These are phyloP conservation scores for Rosa rugosa DNA, from an alignment of 306 rosid species.

Conservation along the genomic window DNA sequence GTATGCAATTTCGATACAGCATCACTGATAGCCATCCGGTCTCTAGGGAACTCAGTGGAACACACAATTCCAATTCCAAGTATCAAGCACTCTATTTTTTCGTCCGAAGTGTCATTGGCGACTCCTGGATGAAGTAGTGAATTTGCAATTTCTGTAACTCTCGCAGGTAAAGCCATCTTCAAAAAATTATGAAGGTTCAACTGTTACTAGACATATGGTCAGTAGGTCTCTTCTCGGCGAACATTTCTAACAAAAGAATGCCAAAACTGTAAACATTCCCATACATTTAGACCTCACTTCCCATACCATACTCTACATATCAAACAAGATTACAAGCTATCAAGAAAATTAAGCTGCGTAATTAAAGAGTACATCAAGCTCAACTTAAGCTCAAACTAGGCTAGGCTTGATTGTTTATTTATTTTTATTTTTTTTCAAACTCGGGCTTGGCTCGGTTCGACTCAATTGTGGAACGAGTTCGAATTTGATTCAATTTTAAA, in stretches of 20 bases:
- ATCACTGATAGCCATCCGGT: not conserved
- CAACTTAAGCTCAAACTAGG: too few relatives aligned
- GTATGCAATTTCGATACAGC: not conserved
- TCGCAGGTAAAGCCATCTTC: not conserved
- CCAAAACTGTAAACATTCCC: conserved; percentile 5
- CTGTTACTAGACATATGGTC: conserved; percentile 5
- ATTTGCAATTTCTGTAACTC: conserved; percentile 3
- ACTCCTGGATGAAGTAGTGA: not conserved
- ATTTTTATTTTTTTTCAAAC: too few relatives aligned
- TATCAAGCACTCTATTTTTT: not conserved
- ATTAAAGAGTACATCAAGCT: too few relatives aligned
- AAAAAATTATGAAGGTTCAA: not conserved
- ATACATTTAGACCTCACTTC: not conserved
- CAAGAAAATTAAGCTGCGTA: too few relatives aligned
- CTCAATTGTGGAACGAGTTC: too few relatives aligned
- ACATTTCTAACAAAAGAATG: conserved; percentile 10
- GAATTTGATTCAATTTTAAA: too few relatives aligned
- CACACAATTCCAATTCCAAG: not conserved
- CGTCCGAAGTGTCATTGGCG: too few relatives aligned
- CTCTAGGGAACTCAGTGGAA: not conserved
- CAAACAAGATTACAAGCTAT: too few relatives aligned
- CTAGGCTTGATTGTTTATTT: too few relatives aligned
- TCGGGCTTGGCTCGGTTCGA: too few relatives aligned
- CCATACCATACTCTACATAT: too few relatives aligned
- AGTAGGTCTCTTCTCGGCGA: not conserved